Evolutionary conservation across 1,284 basidiomycete genomes (phyloP).

Genomic region (Irpex sp.): DNA sequence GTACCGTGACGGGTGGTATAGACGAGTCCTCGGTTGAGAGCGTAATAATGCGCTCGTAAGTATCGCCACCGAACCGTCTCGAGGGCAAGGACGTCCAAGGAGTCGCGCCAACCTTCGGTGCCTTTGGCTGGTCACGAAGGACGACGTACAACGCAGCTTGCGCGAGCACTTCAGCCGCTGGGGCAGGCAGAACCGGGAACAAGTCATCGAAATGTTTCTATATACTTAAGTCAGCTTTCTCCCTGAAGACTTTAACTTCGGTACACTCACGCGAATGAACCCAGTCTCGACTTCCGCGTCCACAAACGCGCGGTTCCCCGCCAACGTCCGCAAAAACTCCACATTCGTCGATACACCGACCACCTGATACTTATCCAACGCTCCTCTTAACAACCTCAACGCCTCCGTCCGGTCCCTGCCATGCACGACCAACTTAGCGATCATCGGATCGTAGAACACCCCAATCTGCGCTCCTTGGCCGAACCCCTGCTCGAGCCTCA

Average conservation of each 20-base stretch:
- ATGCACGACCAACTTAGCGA: slow-evolving; percentile 89
- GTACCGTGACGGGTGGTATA: slow-evolving; percentile 31
- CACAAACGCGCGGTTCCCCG: slow-evolving; percentile 74
- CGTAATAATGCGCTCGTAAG: slow-evolving; percentile 52
- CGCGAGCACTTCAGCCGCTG: slow-evolving; percentile 60
- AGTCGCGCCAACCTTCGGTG: slow-evolving; percentile 26
- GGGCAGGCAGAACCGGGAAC: slow-evolving; percentile 57
- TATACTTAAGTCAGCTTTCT: no score
- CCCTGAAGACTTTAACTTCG: no score
- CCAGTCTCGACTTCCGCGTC: slow-evolving; percentile 87
- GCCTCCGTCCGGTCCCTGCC: slow-evolving; percentile 86
- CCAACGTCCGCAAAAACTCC: slow-evolving; percentile 79
- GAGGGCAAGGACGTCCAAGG: slow-evolving; percentile 70
- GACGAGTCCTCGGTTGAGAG: slow-evolving; percentile 29
- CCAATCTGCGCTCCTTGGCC: slow-evolving; percentile 82
- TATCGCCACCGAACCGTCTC: slow-evolving; percentile 73
- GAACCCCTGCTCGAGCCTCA: slow-evolving; percentile 92
- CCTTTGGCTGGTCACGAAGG: slow-evolving; percentile 53
- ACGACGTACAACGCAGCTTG: slow-evolving; percentile 75
- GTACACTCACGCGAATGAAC: slow-evolving; percentile 68
- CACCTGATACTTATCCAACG: slow-evolving; percentile 84
- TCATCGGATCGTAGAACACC: slow-evolving; percentile 94
- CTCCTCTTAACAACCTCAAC: slow-evolving; percentile 71
- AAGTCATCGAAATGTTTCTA: slow-evolving; percentile 78
- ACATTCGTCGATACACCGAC: slow-evolving; percentile 91